phyloP scores from a whole-genome alignment of 1,284 basidiomycete genomes.

The Moesziomyces parantarcticus region DNA sequence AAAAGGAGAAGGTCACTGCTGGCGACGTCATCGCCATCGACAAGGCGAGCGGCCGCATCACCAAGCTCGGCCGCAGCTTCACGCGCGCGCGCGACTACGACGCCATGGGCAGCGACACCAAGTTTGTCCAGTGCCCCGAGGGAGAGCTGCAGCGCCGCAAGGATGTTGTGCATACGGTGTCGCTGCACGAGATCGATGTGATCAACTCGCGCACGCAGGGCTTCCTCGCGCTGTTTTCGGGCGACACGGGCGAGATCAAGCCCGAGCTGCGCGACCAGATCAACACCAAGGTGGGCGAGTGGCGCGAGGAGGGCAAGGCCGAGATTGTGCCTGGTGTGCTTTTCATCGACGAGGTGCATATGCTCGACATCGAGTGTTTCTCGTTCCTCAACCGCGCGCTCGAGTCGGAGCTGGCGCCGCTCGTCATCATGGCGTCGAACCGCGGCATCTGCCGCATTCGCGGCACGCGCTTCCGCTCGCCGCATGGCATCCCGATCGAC shows the following conservation, averaged over 20 bases:
- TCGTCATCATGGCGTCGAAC: slow-evolving; percentile 99
- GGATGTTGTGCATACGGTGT: slow-evolving; percentile 96
- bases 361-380: slow-evolving; percentile 99
- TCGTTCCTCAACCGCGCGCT: slow-evolving; percentile 96
- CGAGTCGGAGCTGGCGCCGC: slow-evolving; percentile 89
- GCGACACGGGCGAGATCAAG: slow-evolving; percentile 99
- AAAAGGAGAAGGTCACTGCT: slow-evolving; percentile 95
- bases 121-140: slow-evolving; percentile 96
- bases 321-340: slow-evolving; percentile 90
- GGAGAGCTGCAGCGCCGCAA: slow-evolving; percentile 97
- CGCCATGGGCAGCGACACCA: slow-evolving; percentile 91
- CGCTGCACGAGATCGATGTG: slow-evolving; percentile 97
- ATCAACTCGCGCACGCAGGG: slow-evolving; percentile 98
- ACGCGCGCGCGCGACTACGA: slow-evolving; percentile 97
- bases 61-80: slow-evolving; percentile 94
- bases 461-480: slow-evolving; percentile 91
- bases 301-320: slow-evolving; percentile 98
- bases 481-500: slow-evolving; percentile 94
- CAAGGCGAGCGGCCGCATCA: slow-evolving; percentile 94
- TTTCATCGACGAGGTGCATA: slow-evolving; percentile 80
- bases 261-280: slow-evolving; percentile 96
- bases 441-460: slow-evolving; percentile 93
- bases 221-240: slow-evolving; percentile 73
- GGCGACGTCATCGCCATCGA: slow-evolving; percentile 97
- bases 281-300: slow-evolving; percentile 94